Evolutionary conservation across 1,139 yeast species (phyloP).

Genomic region (Blastobotrys persicus): DNA sequence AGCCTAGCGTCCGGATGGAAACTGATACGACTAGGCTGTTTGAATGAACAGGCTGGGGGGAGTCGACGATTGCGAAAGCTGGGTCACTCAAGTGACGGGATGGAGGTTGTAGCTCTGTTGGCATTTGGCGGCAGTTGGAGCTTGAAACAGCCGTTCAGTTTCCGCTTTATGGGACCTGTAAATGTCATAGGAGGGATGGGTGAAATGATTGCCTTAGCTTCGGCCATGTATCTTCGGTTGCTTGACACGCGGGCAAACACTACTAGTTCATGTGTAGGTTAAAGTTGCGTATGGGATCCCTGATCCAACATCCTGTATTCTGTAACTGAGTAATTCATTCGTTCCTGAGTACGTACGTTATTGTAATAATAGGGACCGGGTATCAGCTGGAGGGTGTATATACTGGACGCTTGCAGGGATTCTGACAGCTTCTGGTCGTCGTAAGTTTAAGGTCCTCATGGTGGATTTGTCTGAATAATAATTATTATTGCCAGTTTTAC

Average conservation of each 20-base stretch:
- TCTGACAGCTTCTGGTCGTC: no score
- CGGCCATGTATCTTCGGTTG: neutral
- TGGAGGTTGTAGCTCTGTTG: neutral
- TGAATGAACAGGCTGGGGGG: neutral
- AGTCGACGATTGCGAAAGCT: neutral
- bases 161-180: neutral
- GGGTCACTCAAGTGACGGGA: neutral
- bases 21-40: neutral
- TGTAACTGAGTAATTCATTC: neutral
- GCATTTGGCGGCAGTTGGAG: neutral
- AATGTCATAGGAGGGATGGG: neutral
- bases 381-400: no score
- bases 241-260: neutral
- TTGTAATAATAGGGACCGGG: no score
- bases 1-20: neutral
- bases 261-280: no score
- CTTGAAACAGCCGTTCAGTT: neutral
- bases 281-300: no score
- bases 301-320: neutral
- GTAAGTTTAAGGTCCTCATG: no score
- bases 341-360: no score
- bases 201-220: neutral
- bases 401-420: no score
- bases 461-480: no score
- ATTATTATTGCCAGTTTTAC: no score